Base-by-base conservation (phyloP, 2,329 filamentous ascomycete species). In the Scytalidium sp. region DNA sequence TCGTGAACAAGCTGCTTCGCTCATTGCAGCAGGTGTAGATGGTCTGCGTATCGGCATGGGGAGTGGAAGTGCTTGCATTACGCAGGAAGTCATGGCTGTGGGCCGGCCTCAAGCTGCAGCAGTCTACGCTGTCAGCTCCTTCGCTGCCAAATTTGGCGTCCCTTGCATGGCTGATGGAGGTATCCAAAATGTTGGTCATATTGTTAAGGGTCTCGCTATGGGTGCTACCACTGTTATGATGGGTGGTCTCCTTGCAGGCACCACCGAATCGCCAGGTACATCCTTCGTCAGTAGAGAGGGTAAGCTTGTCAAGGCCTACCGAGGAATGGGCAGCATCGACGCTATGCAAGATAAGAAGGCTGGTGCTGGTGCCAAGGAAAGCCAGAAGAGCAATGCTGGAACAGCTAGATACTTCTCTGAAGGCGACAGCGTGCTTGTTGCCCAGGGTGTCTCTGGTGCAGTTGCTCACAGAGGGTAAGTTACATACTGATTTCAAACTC, bases 281-380 rank as follows among this genome's bases (percentile, higher is more conserved):
- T 97, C 95, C 60, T 97, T 96, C 66, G 90, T 99, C 61, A 96
- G 90, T 65, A 87, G 89, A 53, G 93, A 97, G 73, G 94, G 94
- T 58, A 95, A 97, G 80, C 85, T 99, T 48, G 93, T 99, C 72
- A 99, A 99, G 81, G 92, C 94, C 39, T 99, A 99, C 80, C 89
- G 94, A 72, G 94, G 94, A 53, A 99, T 99, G 94, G 94, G 94
- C 60, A 92, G 87, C 72, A 99, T 99, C 67, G 94, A 97, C 64
- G 94, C 94, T 60, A 99, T 99, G 94, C 92, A 97, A 75, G 93
- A 97, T 75, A 96, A 94, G 83, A 96, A 96, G 80, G 91, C 92
- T 10, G 90, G 88, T 49, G 89, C 91, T 4, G 87, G 86, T 36
- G 75, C 76, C 64, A 88, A 84, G 70, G 83, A 91, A 67, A 83